These are phyloP conservation scores for Juglanconis sp. DNA, from an alignment of 2,329 filamentous ascomycete genomes.

Conservation along the genomic window DNA sequence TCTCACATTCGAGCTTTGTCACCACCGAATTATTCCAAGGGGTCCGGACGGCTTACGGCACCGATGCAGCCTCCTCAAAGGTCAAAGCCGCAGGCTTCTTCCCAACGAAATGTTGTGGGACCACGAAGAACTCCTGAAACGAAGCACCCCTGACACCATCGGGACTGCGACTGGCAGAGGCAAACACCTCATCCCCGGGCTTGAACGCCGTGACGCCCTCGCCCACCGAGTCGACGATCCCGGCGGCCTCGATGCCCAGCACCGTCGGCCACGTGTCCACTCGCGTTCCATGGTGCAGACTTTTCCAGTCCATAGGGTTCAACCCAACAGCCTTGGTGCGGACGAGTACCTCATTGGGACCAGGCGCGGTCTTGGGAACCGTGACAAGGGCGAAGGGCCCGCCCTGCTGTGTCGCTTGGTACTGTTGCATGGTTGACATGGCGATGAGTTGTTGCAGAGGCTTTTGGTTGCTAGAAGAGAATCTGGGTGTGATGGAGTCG, in stretches of 20 bases:
- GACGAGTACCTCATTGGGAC: slow-evolving; percentile 29
- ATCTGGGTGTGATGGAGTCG: too few relatives aligned
- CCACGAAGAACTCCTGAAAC: slow-evolving; percentile 28
- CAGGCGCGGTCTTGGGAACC: slow-evolving; percentile 21
- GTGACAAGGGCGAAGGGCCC: slow-evolving; percentile 14
- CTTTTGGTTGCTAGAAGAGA: too few relatives aligned
- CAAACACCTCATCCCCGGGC: slow-evolving; percentile 29
- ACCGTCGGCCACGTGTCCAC: slow-evolving; percentile 30
- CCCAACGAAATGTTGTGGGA: slow-evolving; percentile 21
- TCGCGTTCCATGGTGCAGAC: slow-evolving; percentile 26
- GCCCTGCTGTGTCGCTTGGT: slow-evolving; percentile 2
- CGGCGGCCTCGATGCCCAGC: slow-evolving; percentile 33
- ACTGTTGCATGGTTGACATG: background rate
- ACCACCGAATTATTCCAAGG: too few relatives aligned
- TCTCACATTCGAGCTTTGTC: background rate
- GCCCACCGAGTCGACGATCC: slow-evolving; percentile 32
- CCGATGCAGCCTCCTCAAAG: slow-evolving; percentile 30
- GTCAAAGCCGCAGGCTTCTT: slow-evolving; percentile 27
- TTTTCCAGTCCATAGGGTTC: slow-evolving; percentile 34
- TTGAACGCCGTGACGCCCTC: slow-evolving; percentile 26
- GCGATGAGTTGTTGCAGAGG: background rate
- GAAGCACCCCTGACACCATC: slow-evolving; percentile 19
- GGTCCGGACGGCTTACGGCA: slow-evolving; percentile 22
- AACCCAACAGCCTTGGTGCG: slow-evolving; percentile 30
- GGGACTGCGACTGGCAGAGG: background rate